Base-by-base conservation (phyloP, 2,329 filamentous ascomycete species). In the Xylariaceae sp. region DNA sequence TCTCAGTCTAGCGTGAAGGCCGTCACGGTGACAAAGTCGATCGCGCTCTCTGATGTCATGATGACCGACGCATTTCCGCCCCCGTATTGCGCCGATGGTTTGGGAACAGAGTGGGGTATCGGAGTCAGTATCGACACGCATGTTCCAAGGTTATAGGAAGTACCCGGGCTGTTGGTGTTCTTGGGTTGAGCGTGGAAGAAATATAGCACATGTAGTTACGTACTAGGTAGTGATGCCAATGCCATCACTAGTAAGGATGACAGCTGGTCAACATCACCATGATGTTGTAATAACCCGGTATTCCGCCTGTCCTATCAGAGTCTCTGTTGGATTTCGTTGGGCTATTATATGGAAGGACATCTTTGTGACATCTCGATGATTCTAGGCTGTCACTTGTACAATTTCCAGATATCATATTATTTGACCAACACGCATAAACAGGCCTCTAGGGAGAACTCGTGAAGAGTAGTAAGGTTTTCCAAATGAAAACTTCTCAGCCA, bases 41-140 rank as follows among this genome's bases (percentile, higher is more conserved):
- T 7, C 41, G 20, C 29, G 46, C 26, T n/a, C 43, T 48, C 21
- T 62, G 59, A 62, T 60, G 59, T 62, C 55, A 60, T 62, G 2
- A 62, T 62, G 51, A 62, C 54, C 26, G 23, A 48, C 42, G 23
- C 37, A 9, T 7, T 47, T 48, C 52, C 40, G 37, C 6, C 37
- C 32, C 18, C 6, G 9, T 12, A 46, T 50, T 29, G 14, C 23
- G 23, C 23, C 23, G 23, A 9, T 26, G 23, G 9, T 26, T 26
- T 26, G 23, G 32, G 32, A 16, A 3, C 6, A 16, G 14, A 10
- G 32, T 12, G 32, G 32, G 32, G 32, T 37, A 37, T 37, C 12
- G 6, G 32, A 26, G 23, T 26, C 23, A 26, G 9, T 26, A 4
- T 9, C 23, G 23, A 26, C 23, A 4, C 9, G 23, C 4, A 9